A percentile compares a stretch with the other conserved stretches of the same genome.
Conservation (phyloP, 2,329 filamentous ascomycete genomes). For the Nannizziopsis arthrosporioides region DNA sequence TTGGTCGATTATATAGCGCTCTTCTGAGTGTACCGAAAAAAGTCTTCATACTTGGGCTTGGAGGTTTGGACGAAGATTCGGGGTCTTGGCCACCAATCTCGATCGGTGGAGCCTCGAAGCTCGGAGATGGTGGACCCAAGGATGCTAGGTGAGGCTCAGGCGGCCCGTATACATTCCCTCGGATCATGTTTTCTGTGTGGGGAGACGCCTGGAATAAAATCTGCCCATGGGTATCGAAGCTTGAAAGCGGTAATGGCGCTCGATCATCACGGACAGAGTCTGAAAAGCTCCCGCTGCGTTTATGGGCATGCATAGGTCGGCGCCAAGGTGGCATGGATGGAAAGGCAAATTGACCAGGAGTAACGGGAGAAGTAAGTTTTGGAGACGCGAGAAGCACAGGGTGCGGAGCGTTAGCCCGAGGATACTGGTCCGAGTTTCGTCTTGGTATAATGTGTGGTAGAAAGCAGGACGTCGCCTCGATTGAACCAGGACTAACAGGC, state of each 20-base stretch:
- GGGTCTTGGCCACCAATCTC: conserved; percentile 13
- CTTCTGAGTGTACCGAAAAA: conserved; percentile 77
- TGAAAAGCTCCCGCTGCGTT: conserved; percentile 75
- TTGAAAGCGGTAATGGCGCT: conserved; percentile 40
- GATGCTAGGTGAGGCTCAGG: conserved; percentile 68
- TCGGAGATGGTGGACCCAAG: conserved; percentile 41
- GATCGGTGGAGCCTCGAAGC: conserved; percentile 25
- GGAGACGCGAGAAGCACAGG: conserved; percentile 31
- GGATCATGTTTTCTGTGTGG: conserved; percentile 71
- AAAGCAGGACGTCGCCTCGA: conserved; percentile 48
- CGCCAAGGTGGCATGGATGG: conserved; percentile 23
- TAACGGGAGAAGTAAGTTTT: conserved; percentile 17
- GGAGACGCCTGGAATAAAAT: conserved; percentile 49
- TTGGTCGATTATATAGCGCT: conserved; percentile 55
- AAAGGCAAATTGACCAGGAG: conserved; percentile 20
- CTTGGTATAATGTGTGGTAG: conserved; percentile 38
- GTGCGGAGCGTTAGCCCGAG: conserved; percentile 29
- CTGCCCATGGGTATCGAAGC: conserved; percentile 31
- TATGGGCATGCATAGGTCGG: conserved; percentile 49
- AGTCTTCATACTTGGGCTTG: conserved; percentile 63
- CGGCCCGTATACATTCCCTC: conserved; percentile 74
- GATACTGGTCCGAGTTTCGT: conserved; percentile 21
- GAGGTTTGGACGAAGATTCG: conserved; percentile 12
- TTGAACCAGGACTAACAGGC: not conserved
- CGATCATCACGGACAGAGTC: conserved; percentile 67